Evolutionary conservation across 2,329 filamentous ascomycete species (phyloP).

Genomic region (Trichoderma sp.): DNA sequence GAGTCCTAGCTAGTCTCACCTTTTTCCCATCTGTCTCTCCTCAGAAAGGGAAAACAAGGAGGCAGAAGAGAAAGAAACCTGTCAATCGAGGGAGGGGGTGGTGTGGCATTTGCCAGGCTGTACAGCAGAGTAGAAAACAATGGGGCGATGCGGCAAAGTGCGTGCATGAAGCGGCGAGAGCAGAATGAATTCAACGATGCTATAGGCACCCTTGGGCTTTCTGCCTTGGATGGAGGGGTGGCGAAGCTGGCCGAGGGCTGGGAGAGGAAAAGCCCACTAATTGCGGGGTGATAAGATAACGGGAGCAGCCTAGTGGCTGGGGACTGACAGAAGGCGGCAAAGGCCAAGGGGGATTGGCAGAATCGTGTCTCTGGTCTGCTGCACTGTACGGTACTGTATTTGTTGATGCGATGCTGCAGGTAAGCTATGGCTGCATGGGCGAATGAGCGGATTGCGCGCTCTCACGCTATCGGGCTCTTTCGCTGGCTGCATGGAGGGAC

Average conservation of each 20-base stretch:
- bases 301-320: constrained; percentile 15
- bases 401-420: not conserved
- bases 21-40: not conserved
- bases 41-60: not conserved
- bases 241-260: constrained; percentile 8
- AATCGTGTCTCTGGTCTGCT: no score
- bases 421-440: not conserved
- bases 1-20: not conserved
- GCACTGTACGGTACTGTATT: no score
- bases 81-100: not conserved
- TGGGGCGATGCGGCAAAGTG: constrained; percentile 13
- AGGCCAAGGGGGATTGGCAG: not conserved
- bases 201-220: not conserved
- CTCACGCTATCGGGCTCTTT: not conserved
- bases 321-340: not conserved
- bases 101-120: not conserved
- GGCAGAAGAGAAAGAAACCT: not conserved
- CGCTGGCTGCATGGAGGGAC: not conserved
- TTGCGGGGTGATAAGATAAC: constrained; percentile 23
- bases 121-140: not conserved
- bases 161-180: not conserved
- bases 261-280: constrained; percentile 12
- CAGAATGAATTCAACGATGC: not conserved
- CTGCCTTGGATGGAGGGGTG: constrained; percentile 10
- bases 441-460: not conserved